Evolutionary conservation across 306 rosid genomes (phyloP).

Genomic region (Vigna unguiculata): DNA sequence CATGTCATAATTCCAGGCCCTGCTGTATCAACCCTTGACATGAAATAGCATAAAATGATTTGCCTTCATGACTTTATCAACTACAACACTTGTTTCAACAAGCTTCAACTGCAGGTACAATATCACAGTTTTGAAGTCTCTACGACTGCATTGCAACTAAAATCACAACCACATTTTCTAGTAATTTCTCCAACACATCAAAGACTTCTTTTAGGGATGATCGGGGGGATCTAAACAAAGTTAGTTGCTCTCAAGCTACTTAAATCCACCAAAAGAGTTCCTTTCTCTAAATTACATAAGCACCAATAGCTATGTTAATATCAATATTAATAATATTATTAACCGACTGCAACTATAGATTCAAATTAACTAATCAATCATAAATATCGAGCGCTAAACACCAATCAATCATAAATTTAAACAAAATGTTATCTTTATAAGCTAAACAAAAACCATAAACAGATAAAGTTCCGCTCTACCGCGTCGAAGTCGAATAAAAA

Average conservation of each 20-base stretch:
- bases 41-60: slow-evolving; percentile 6
- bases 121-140: not conserved
- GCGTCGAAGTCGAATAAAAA: not conserved
- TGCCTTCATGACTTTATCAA: slow-evolving; percentile 12
- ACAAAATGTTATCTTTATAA: not conserved
- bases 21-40: not conserved
- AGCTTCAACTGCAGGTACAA: not conserved
- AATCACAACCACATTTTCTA: not conserved
- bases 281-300: not conserved
- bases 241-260: not conserved
- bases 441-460: not conserved
- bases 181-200: not conserved
- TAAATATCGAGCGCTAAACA: not conserved
- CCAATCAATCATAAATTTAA: not conserved
- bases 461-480: not conserved
- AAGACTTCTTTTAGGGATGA: not conserved
- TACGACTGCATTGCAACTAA: not conserved
- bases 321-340: not conserved
- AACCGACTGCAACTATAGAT: not conserved
- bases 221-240: not conserved
- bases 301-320: not conserved
- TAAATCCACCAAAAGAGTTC: slow-evolving; percentile 5
- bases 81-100: not conserved
- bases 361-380: not conserved
- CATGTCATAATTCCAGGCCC: not conserved